Evolutionary conservation across 228 moss, liverwort and hornwort species (phyloP), one percentile per base, ranked within the genome.

Genomic region (Sphagnum magellanicum): DNA sequence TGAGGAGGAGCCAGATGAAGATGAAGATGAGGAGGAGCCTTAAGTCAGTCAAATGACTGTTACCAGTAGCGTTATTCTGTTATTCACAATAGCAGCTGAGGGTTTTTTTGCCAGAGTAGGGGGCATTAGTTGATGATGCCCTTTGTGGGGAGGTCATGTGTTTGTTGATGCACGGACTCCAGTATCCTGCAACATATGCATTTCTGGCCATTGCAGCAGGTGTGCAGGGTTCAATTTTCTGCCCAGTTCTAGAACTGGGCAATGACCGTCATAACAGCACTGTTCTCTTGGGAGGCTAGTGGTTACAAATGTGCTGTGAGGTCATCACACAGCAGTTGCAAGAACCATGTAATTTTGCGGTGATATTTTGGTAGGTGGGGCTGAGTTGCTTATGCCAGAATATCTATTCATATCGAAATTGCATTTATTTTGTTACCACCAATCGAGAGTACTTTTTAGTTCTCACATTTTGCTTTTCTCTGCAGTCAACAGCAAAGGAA

Each of bases 1-100:
- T 16, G 95, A 96, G 69, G 86, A 86, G 1, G 91, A 96, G 57
- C 92, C 89, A 51, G 87, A 95, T 8, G 92, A 87, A 59, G 87
- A 95, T 48, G 95, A 32, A 32, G 32, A 32, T 32, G 32, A 92
- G 52, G 90, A 92, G 14, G 90, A 89, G 17, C 84, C 81, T 72
- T 87, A 63, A 79, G 68, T 32, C 53, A 60, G 50, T 12, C 32
- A 73, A 60, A 13, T 17, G 5, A 46, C 6, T 60, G 67, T 77
- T 62, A 49, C 16, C 51, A 32, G 49, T 10, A 74, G 70, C 71
- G 53, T 68, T 51, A 68, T 67, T 67, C 14, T 61, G 69, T 69
- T 55, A 17, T 6, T 68, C 32, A 32, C 32, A 32, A 59, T 77
- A 62, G 68, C 32, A 32, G 2, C 32, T 13, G 72, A 55, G 62